Percentiles rank a stretch among this genome's conserved stretches.
These are phyloP conservation scores for Theileria sp. DNA, from an alignment of 169 alveolate genomes.

Conservation along the genomic window DNA sequence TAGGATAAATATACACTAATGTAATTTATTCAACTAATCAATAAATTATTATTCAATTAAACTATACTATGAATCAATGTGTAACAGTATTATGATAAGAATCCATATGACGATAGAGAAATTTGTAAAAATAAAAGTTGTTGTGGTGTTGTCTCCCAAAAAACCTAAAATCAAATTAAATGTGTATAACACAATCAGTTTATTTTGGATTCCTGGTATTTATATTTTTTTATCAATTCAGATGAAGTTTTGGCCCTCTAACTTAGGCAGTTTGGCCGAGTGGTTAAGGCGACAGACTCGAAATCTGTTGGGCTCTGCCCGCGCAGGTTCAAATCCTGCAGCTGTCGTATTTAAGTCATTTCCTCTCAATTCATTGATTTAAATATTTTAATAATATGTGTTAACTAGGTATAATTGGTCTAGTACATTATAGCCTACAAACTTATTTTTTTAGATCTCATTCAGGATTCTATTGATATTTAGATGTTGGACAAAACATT, in stretches of 20 bases:
- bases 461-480: not conserved
- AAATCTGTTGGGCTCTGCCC: constrained; percentile 94
- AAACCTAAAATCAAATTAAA: no score
- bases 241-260: not conserved
- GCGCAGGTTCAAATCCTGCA: constrained; percentile 98
- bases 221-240: not conserved
- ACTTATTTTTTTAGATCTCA: no score
- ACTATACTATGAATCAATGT: not conserved
- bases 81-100: not conserved
- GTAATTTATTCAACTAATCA: not conserved
- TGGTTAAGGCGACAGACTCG: constrained; percentile 87
- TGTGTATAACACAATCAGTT: no score
- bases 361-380: not conserved
- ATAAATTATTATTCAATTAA: not conserved
- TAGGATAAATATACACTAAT: not conserved
- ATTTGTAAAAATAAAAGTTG: not conserved
- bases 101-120: not conserved
- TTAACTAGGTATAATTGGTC: not conserved
- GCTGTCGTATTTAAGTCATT: constrained; percentile 83
- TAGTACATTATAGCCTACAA: not conserved
- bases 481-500: not conserved
- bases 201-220: no score
- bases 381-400: not conserved
- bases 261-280: constrained; percentile 84
- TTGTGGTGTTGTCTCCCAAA: not conserved